Conservation (phyloP, 257 asterid species). For the Osmanthus fragrans region DNA sequence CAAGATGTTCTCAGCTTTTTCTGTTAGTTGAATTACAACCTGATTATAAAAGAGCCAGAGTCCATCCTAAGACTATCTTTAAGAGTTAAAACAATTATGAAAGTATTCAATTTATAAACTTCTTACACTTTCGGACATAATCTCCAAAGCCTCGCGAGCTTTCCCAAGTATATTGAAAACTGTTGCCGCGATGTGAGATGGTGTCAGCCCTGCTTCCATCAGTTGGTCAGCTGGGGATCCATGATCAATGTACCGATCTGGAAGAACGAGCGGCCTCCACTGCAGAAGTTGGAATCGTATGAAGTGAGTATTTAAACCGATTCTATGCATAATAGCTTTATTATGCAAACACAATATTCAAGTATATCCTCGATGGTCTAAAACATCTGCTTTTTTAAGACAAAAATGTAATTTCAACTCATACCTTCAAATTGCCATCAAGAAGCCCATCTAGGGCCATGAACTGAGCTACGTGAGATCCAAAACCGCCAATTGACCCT, state of each 20-base stretch:
- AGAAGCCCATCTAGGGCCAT: constrained; percentile 95
- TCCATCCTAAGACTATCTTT: constrained; percentile 29
- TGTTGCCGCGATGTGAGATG: constrained; percentile 86
- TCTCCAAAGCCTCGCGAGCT: constrained; percentile 81
- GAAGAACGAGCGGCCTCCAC: constrained; percentile 99
- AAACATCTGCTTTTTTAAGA: background rate
- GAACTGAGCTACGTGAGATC: constrained; percentile 93
- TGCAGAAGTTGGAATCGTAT: constrained; percentile 33
- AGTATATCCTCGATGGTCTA: background rate
- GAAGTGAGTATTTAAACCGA: background rate
- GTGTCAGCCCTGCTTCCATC: constrained; percentile 72
- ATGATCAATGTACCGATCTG: constrained; percentile 88
- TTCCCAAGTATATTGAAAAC: constrained; percentile 80
- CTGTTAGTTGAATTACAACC: constrained; percentile 1
- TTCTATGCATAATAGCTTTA: background rate
- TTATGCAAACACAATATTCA: background rate
- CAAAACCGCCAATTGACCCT: constrained; percentile 98
- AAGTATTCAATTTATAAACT: constrained; percentile 22
- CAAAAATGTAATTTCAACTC: background rate
- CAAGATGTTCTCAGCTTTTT: background rate
- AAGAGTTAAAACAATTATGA: background rate
- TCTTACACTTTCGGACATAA: constrained; percentile 57
- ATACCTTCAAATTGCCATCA: constrained; percentile 84
- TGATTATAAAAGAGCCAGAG: background rate
- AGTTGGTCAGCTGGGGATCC: constrained; percentile 81